These are phyloP conservation scores for Zoysia matrella DNA, from an alignment of 202 grass and related monocot species.

Conservation along the genomic window DNA sequence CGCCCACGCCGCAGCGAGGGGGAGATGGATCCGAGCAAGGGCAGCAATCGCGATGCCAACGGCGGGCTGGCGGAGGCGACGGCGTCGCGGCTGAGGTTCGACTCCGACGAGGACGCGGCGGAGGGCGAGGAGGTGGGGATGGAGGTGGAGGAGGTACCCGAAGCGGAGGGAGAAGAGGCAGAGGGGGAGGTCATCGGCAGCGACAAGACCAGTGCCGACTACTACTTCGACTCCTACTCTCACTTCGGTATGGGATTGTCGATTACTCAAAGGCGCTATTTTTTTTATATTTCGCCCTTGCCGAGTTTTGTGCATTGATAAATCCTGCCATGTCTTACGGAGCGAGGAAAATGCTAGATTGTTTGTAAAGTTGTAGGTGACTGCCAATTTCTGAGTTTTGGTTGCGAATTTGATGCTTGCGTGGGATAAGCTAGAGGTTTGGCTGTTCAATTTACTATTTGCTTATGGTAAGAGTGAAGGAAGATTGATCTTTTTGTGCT, in stretches of 20 bases:
- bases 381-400: not conserved
- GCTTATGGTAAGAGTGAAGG: not conserved
- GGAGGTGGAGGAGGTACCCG: constrained; percentile 31
- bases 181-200: constrained; percentile 53
- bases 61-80: constrained; percentile 48
- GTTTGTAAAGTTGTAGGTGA: not conserved
- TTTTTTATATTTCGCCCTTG: not conserved
- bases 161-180: constrained; percentile 14
- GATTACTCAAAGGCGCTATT: not conserved
- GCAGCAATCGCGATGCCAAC: constrained; percentile 39
- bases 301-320: not conserved
- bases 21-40: constrained; percentile 55
- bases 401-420: not conserved
- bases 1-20: not conserved
- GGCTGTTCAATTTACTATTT: not conserved
- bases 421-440: not conserved
- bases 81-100: not conserved
- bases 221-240: constrained; percentile 99
- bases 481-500: not conserved
- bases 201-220: constrained; percentile 95
- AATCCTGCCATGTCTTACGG: not conserved
- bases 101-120: no score
- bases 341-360: not conserved
- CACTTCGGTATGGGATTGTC: constrained; percentile 67
- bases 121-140: no score